Base-by-base conservation (phyloP, 1,139 yeast species). In the Scheffersomyces parashehatae region DNA sequence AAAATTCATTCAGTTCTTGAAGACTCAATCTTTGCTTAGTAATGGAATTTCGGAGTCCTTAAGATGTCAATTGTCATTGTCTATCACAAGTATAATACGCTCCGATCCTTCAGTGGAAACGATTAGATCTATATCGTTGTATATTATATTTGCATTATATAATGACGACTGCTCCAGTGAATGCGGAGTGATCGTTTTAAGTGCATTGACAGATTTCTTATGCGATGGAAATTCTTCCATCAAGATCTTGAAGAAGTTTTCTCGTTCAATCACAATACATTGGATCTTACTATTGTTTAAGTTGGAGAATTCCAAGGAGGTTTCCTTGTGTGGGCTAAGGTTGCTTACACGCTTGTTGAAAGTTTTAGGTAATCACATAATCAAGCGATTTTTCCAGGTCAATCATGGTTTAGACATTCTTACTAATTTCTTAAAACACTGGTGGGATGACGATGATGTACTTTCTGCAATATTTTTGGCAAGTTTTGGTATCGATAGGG, bases 211-310 rank as follows among this genome's bases (percentile, higher is more conserved):
- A 1, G 62, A 62, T 8, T 60, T 62, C 13, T 43, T 59, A 3
- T 67, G 77, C 51, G 69, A 67, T 39, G 44, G 64, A 2, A 58
- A 54, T 8, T 62, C 72, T 0, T 62, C 70, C 0, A 61, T 69
- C 12, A 73, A 70, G 40, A 58, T 66, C 7, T 54, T 74, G 41
- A 69, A 75, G 53, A 78, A 76, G 50, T 68, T 85, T 36, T 73
- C 83, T 10, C 70, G 81, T 38, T 71, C 85, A 0, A 72, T 85
- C 5, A 79, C 88, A 0, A 73, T 82, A 3, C 85, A 84, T 56
- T 83, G 90, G 85, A 66, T 83, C 2, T 60, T 86, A n/a, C 62
- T 85, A 29, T 60, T 85, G 3, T 55, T 87, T 32, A 74, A 75
- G 36, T 60, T 53, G 37, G 67, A 69, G 39, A 56, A 65, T 1